Percentiles rank a stretch among this genome's conserved stretches.
Conservation (phyloP, 2,329 filamentous ascomycete species). For the Pseudofabraea citricarpa region DNA sequence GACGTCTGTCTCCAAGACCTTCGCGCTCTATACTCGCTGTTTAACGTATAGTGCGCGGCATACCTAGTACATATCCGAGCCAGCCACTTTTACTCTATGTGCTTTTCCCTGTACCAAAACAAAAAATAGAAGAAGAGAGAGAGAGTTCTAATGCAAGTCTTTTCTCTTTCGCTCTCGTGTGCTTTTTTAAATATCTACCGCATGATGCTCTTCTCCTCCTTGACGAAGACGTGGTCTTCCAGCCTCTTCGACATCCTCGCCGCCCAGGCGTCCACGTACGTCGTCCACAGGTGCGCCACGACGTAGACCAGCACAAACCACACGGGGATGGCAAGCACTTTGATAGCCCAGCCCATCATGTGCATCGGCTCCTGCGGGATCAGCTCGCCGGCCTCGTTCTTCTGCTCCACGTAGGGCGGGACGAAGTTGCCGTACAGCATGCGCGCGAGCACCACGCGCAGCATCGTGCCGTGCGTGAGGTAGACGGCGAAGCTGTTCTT, state of each 20-base stretch:
- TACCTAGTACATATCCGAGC: no score
- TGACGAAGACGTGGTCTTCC: constrained; percentile 4
- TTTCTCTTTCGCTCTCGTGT: no score
- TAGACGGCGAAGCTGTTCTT: constrained; percentile 57
- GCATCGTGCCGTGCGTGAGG: constrained; percentile 53
- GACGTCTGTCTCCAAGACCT: no score
- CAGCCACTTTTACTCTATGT: no score
- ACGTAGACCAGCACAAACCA: constrained; percentile 39
- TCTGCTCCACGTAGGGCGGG: constrained; percentile 17
- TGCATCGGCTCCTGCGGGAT: constrained; percentile 13
- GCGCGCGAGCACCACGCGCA: constrained; percentile 53
- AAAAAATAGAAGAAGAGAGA: no score
- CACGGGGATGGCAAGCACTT: constrained; percentile 31
- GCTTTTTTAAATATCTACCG: no score
- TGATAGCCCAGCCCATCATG: constrained; percentile 22
- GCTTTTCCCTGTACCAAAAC: no score
- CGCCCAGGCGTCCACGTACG: constrained; percentile 44
- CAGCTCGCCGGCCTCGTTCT: constrained; percentile 21
- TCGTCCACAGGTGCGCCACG: constrained; percentile 41
- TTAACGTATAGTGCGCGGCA: no score
- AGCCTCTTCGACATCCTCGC: constrained; percentile 32
- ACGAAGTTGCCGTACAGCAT: constrained; percentile 44
- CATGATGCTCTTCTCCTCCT: no score
- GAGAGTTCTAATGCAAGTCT: no score
- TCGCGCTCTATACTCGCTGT: no score